Evolutionary conservation across 192 early-diverging fungal species (phyloP).

Genomic region (Spizellomyces punctatus): DNA sequence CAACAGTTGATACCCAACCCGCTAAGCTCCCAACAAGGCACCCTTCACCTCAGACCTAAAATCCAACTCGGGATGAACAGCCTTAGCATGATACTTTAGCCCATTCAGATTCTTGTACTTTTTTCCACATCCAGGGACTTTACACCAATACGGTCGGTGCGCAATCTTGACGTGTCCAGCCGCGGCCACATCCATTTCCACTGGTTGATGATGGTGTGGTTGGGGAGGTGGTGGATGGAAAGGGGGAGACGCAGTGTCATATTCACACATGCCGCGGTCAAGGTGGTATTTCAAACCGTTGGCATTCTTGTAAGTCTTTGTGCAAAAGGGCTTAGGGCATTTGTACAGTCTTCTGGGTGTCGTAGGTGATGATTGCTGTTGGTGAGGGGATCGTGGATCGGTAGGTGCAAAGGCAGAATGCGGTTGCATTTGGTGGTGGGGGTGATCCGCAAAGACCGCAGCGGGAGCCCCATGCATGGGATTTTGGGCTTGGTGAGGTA

Average conservation of each 20-base stretch:
- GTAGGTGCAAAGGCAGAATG: neutral
- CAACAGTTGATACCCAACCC: no score
- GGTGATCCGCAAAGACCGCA: neutral
- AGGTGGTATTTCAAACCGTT: slow-evolving; percentile 97
- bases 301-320: slow-evolving; percentile 88
- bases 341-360: slow-evolving; percentile 15
- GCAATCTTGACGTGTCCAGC: slow-evolving; percentile 30
- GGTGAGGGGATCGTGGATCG: neutral
- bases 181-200: slow-evolving; percentile 82
- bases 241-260: slow-evolving; percentile 4
- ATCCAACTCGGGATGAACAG: slow-evolving; percentile 35
- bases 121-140: slow-evolving; percentile 26
- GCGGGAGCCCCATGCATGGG: neutral
- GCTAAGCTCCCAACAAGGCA: neutral
- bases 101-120: slow-evolving; percentile 36
- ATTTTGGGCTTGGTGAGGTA: neutral
- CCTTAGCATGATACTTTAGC: slow-evolving; percentile 76
- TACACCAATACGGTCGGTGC: slow-evolving; percentile 42
- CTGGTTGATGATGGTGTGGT: neutral
- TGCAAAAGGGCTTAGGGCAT: slow-evolving; percentile 33
- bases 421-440: neutral
- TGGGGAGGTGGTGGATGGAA: neutral
- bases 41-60: slow-evolving; percentile 40
- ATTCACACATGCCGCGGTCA: slow-evolving; percentile 63
- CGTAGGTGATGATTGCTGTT: neutral